Evolutionary conservation across 1,284 basidiomycete genomes (phyloP), one percentile per base, ranked within the genome.

Genomic region (Stygiomarasmius scandens): DNA sequence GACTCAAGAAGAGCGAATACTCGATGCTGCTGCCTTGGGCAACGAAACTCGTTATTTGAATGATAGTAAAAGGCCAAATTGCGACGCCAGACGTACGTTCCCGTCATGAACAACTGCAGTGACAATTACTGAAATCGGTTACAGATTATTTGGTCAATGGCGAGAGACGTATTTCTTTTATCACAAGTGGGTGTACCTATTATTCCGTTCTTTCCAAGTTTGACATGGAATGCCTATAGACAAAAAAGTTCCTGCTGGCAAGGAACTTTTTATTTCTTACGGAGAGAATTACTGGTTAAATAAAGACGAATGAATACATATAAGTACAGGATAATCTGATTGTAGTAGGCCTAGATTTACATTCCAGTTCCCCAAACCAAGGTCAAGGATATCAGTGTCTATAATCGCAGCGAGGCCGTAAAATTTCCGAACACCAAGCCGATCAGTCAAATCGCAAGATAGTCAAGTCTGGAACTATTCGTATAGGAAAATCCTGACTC

Each of bases 31-130:
- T 25, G 70, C 72, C n/a, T 64, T 75, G 1, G 85, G 84, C 0
- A 87, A 86, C 64, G 74, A 77, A 52, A 77, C 79, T 4, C 72
- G 85, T 20, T 87, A 79, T 62, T 70, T 87, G 27, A 87, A 87
- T 58, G 80, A 87, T 53, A 65, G 66, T 0, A 58, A 58, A 4
- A 58, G 61, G 9, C 69, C 70, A 1, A 85, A 85, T 58, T 81
- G 82, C 50, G 52, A 52, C 0, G 75, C 79, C 4, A 54, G 11
- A 19, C 60, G 84, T 84, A 59, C 56, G 74, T 65, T 45, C 12
- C 11, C 5, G 11, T n/a, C 14, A n/a, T 29, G 38, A 22, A 2
- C 3, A n/a, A 27, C 10, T 6, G 27, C 20, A 3, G 41, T 8
- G 10, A 41, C 8, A 41, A n/a, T 6, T 41, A 9, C 49, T 16